A percentile compares a stretch with the other conserved stretches of the same genome.
Conservation (phyloP, 768 basidiomycete genomes). For the Russula earlei region DNA sequence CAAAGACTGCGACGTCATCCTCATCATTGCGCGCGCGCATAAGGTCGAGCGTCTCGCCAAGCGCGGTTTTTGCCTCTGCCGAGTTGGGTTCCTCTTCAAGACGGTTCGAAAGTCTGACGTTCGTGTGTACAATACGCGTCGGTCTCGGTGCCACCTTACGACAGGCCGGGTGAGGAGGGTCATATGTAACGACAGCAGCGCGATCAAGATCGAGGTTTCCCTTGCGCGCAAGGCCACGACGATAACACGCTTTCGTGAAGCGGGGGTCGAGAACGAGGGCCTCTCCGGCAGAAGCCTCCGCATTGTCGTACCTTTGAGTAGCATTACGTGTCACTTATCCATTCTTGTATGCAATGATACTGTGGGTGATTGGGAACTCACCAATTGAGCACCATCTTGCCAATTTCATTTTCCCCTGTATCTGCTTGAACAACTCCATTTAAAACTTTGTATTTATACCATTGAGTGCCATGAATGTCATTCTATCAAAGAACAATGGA, state of each 20-base stretch:
- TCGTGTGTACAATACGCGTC: too few species aligned
- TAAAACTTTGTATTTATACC: too few species aligned
- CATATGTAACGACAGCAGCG: constrained; percentile 22
- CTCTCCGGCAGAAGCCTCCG: not conserved
- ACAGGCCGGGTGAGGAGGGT: not conserved
- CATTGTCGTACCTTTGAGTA: not conserved
- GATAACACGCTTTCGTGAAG: constrained; percentile 29
- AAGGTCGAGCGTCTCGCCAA: constrained; percentile 11
- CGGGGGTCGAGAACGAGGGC: constrained; percentile 22
- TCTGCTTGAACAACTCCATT: too few species aligned
- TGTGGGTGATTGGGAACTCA: too few species aligned
- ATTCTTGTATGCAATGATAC: too few species aligned
- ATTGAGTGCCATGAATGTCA: too few species aligned
- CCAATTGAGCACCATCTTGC: too few species aligned
- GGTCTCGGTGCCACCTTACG: too few species aligned
- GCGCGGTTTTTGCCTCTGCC: constrained; percentile 18
- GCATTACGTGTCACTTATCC: not conserved
- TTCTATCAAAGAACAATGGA: too few species aligned
- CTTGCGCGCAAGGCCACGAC: constrained; percentile 29
- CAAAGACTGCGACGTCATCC: constrained; percentile 3
- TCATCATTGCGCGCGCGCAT: not conserved
- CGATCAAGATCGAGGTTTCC: constrained; percentile 19
- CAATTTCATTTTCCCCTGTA: too few species aligned
- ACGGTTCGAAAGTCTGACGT: constrained; percentile 2
- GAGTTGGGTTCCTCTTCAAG: constrained; percentile 24